Evolutionary conservation across 192 early-diverging fungal genomes (phyloP).

Genomic region (Coemansia sp.): DNA sequence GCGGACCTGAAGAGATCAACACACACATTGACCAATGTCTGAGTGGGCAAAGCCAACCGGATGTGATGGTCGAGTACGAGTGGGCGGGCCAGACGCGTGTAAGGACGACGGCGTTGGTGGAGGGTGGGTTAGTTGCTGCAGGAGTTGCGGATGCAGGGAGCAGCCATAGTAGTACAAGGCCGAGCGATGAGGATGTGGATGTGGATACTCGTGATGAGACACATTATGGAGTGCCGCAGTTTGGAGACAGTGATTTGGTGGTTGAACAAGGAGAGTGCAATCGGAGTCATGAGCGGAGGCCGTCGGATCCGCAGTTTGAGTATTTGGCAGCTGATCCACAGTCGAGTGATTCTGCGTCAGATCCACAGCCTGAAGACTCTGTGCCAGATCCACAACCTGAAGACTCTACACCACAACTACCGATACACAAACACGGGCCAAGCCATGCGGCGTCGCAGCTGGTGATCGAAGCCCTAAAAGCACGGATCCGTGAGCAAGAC

Average conservation of each 20-base stretch:
- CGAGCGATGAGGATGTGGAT: slow-evolving; percentile 79
- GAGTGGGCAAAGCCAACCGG: background rate
- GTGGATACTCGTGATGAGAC: slow-evolving; percentile 78
- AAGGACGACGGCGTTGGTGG: slow-evolving; percentile 75
- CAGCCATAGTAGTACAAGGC: slow-evolving; percentile 46
- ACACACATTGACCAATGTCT: slow-evolving; percentile 79
- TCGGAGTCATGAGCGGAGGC: slow-evolving; percentile 42
- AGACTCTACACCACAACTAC: too few relatives aligned
- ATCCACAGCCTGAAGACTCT: too few relatives aligned
- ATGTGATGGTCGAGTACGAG: slow-evolving; percentile 68
- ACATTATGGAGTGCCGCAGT: slow-evolving; percentile 74
- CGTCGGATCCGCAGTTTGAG: slow-evolving; percentile 40
- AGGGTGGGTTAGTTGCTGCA: slow-evolving; percentile 60
- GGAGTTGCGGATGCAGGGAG: slow-evolving; percentile 7
- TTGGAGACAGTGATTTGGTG: slow-evolving; percentile 52
- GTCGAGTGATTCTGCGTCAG: too few relatives aligned
- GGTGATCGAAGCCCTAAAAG: slow-evolving; percentile 77
- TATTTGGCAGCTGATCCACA: slow-evolving; percentile 6
- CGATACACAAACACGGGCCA: background rate
- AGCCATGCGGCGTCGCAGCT: slow-evolving; percentile 50
- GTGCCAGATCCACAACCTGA: too few relatives aligned
- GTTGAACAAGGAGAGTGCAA: background rate
- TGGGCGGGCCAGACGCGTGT: slow-evolving; percentile 82
- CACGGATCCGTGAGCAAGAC: slow-evolving; percentile 68
- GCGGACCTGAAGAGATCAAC: slow-evolving; percentile 63